These are phyloP conservation scores for Tetrahymena borealis DNA, from an alignment of 73 alveolate species.

Conservation along the genomic window DNA sequence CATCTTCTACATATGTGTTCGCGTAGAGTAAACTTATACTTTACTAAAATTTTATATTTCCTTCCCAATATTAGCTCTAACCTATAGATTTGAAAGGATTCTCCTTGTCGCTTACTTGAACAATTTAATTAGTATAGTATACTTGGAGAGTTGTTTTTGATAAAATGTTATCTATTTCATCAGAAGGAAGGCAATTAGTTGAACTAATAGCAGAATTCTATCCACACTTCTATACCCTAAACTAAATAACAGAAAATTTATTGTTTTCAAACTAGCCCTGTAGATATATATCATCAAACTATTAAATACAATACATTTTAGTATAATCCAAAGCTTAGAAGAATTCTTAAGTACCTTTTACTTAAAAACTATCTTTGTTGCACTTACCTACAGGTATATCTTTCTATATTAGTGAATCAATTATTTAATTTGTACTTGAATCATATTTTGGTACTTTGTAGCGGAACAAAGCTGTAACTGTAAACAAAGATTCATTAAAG, in stretches of 20 bases:
- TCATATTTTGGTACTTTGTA: no score
- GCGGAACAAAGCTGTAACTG: no score
- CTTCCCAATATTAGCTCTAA: neutral
- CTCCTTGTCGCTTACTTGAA: neutral
- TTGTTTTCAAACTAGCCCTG: neutral
- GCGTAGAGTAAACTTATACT: neutral
- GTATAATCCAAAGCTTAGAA: neutral
- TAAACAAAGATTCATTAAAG: no score
- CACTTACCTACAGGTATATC: no score
- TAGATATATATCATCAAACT: neutral
- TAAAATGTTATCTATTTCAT: neutral
- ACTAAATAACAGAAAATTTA: neutral
- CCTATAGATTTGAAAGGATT: neutral
- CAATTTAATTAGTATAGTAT: neutral
- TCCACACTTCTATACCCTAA: no score
- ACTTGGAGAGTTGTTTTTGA: neutral
- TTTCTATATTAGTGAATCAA: neutral
- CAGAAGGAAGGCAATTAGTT: no score
- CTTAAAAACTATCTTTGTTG: neutral
- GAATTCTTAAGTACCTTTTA: neutral
- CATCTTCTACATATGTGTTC: neutral
- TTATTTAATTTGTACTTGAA: neutral
- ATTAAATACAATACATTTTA: neutral
- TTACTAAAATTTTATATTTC: neutral
- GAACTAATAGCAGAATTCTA: no score